These are phyloP conservation scores for Diaporthe citriasiana DNA, from an alignment of 2,329 filamentous ascomycete genomes.

Conservation along the genomic window DNA sequence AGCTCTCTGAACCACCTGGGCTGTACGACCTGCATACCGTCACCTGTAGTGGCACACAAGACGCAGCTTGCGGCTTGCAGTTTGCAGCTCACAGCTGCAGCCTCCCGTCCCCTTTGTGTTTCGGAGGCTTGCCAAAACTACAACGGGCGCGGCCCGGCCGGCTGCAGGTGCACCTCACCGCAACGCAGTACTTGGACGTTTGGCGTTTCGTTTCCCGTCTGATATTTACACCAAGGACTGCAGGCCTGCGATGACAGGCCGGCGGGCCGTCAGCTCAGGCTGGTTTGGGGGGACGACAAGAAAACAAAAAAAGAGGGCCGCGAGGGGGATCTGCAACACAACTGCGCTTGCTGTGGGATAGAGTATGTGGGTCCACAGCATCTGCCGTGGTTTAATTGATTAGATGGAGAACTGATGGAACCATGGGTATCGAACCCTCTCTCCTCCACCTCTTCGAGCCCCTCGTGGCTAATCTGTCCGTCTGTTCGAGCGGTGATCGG, in stretches of 20 bases:
- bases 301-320: conserved; percentile 3
- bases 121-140: neutral
- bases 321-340: conserved; percentile 5
- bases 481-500: conserved; percentile 14
- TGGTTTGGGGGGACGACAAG: neutral
- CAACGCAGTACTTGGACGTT: neutral
- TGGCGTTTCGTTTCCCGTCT: conserved; percentile 5
- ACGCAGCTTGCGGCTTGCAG: neutral
- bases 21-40: neutral
- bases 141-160: conserved; percentile 3
- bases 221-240: neutral
- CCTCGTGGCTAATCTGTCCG: neutral
- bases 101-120: conserved; percentile 3
- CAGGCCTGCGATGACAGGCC: neutral
- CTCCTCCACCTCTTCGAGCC: neutral
- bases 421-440: neutral
- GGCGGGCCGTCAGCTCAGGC: neutral
- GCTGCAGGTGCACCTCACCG: conserved; percentile 3
- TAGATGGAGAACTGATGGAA: neutral
- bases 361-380: neutral
- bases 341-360: neutral
- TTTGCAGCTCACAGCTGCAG: conserved; percentile 3
- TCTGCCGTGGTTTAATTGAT: conserved; percentile 2
- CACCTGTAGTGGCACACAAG: neutral
- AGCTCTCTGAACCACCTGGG: neutral